A percentile compares a stretch with the other conserved stretches of the same genome.
Conservation (phyloP, 352 stramenopile genomes). For the Globisporangium cystogenes region DNA sequence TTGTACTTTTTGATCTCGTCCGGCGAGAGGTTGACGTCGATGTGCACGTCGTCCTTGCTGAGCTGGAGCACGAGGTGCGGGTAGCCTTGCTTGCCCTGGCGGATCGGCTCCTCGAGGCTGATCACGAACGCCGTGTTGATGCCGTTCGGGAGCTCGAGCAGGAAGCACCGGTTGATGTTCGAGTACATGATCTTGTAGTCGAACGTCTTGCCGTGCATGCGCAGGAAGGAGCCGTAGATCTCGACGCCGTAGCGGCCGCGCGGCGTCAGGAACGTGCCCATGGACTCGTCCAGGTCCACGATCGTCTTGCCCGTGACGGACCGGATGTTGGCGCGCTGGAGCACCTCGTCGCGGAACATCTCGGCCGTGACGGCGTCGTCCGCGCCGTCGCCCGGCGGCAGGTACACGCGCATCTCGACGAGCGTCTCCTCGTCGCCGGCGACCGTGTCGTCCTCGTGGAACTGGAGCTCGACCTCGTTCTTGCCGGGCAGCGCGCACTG, state of each 20-base stretch:
- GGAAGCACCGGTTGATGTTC: constrained; percentile 98
- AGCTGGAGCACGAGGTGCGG: constrained; percentile 98
- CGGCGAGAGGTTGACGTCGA: constrained; percentile 94
- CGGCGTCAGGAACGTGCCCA: constrained; percentile 98
- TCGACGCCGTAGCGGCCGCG: constrained; percentile 97
- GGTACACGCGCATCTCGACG: constrained; percentile 96
- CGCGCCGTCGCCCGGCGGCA: constrained; percentile 73
- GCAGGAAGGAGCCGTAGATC: constrained; percentile 96
- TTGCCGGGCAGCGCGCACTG: constrained; percentile 93
- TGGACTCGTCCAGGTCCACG: constrained; percentile 94
- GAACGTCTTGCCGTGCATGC: constrained; percentile 97
- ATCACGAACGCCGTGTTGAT: constrained; percentile 98
- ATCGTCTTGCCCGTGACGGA: constrained; percentile 96
- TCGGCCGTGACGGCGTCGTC: constrained; percentile 62
- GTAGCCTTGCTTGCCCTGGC: constrained; percentile 98
- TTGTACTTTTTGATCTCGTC: constrained; percentile 98
- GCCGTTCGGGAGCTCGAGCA: constrained; percentile 96
- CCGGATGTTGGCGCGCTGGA: constrained; percentile 81
- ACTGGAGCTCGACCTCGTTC: constrained; percentile 99
- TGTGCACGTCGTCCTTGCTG: constrained; percentile 79
- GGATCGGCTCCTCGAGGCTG: constrained; percentile 97
- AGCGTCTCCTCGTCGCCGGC: constrained; percentile 91
- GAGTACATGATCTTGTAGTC: constrained; percentile 99
- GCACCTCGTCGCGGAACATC: constrained; percentile 79
- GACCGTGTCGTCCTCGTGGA: constrained; percentile 97